Conservation (phyloP, 139 green algal species). For the Protoeuglena noctilucae region DNA sequence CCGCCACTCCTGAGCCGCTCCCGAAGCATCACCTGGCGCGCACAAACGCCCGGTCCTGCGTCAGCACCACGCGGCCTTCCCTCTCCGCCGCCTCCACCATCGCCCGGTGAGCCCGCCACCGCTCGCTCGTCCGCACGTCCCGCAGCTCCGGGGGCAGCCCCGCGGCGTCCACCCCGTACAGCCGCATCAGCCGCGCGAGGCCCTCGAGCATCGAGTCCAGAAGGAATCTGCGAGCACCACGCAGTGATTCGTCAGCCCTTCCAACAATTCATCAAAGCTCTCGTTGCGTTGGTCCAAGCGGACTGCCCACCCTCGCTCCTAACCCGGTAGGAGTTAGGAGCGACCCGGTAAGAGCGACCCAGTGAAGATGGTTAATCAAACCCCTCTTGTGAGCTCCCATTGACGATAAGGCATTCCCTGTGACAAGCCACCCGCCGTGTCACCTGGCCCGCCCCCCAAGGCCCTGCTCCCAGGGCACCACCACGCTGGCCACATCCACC, state of each 20-base stretch:
- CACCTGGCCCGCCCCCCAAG: too few relatives aligned
- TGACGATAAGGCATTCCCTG: too few relatives aligned
- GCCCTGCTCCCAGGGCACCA: too few relatives aligned
- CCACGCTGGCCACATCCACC: too few relatives aligned
- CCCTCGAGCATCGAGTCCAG: conserved; percentile 30
- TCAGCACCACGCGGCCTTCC: conserved; percentile 29
- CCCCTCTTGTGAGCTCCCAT: too few relatives aligned
- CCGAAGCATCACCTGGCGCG: conserved; percentile 3
- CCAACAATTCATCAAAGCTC: neutral
- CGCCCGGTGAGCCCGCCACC: conserved; percentile 3
- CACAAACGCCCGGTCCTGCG: conserved; percentile 22
- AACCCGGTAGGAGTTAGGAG: neutral
- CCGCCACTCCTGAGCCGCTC: too few relatives aligned
- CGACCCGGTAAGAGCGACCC: too few relatives aligned
- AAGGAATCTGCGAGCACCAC: conserved; percentile 16
- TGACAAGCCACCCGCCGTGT: too few relatives aligned
- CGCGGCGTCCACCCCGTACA: conserved; percentile 30
- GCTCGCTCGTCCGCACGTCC: conserved; percentile 7
- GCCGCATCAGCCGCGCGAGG: conserved; percentile 29
- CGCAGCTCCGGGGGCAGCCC: too few relatives aligned
- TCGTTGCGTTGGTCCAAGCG: neutral
- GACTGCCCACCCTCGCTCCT: neutral
- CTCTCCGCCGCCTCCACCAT: conserved; percentile 20
- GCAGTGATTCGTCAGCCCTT: neutral
- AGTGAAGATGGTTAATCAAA: too few relatives aligned